A percentile compares a stretch with the other conserved stretches of the same genome.
Evolutionary conservation across 345 rosid species (phyloP).

Genomic region (Acer campestre): DNA sequence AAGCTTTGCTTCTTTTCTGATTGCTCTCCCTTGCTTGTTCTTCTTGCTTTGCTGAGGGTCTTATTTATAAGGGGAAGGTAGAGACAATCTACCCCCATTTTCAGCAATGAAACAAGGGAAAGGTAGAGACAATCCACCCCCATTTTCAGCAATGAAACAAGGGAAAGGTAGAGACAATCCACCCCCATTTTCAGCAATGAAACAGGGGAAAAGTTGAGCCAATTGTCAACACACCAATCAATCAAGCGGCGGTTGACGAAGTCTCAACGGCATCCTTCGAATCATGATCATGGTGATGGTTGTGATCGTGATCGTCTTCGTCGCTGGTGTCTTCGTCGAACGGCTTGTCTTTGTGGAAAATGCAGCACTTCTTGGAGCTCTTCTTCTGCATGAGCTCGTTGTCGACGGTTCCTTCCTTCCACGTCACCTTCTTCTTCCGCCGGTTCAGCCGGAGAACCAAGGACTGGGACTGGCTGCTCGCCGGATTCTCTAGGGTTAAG

Average conservation of each 20-base stretch:
- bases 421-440: slow-evolving; percentile 85
- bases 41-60: too few relatives aligned
- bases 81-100: too few relatives aligned
- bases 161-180: too few relatives aligned
- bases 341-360: slow-evolving; percentile 91
- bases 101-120: too few relatives aligned
- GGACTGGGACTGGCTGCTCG: slow-evolving; percentile 40
- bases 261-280: slow-evolving; percentile 20
- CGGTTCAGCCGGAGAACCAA: slow-evolving; percentile 67
- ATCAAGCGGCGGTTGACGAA: slow-evolving; percentile 17
- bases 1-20: too few relatives aligned
- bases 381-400: slow-evolving; percentile 97
- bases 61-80: too few relatives aligned
- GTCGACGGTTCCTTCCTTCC: slow-evolving; percentile 96
- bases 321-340: slow-evolving; percentile 91
- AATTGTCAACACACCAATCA: background rate
- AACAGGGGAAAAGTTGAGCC: too few relatives aligned
- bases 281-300: slow-evolving; percentile 26
- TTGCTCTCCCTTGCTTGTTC: too few relatives aligned
- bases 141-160: too few relatives aligned
- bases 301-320: slow-evolving; percentile 55
- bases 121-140: too few relatives aligned
- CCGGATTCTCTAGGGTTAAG: slow-evolving; percentile 45
- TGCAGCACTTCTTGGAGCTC: slow-evolving; percentile 96
- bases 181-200: too few relatives aligned